These are phyloP conservation scores for Chenopodium quinoa DNA, from an alignment of 148 eudicot species.

Conservation along the genomic window DNA sequence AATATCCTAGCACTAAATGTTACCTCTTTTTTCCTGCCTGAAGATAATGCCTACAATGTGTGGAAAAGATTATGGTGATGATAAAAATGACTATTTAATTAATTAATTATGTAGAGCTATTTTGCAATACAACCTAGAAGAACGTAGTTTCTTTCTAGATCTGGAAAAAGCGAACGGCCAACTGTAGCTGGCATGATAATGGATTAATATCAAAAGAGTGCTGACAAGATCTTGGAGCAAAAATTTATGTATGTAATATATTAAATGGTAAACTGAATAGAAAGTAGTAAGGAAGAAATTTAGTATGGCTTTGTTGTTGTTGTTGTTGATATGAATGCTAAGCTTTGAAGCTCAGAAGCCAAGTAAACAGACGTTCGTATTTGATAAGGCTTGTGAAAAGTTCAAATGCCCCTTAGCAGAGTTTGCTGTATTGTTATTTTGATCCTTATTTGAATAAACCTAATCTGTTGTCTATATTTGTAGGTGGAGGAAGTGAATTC, in stretches of 20 bases:
- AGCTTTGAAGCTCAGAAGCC: not conserved
- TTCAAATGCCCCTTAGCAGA: not conserved
- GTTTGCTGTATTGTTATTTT: not conserved
- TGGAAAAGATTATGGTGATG: not conserved
- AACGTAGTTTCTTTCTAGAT: too few species aligned
- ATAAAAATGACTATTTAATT: not conserved
- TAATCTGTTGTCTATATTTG: conserved; percentile 10
- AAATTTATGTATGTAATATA: too few species aligned
- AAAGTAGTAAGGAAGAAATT: not conserved
- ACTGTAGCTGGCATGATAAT: not conserved
- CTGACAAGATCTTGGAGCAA: not conserved
- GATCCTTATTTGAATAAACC: not conserved
- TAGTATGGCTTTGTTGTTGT: too few species aligned
- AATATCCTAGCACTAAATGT: not conserved
- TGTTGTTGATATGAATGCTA: not conserved
- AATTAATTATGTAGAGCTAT: too few species aligned
- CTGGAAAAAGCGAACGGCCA: not conserved
- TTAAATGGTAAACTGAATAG: not conserved
- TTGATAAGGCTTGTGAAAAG: not conserved
- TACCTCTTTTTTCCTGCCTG: not conserved
- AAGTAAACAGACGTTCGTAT: not conserved
- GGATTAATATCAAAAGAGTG: not conserved
- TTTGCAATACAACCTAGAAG: not conserved
- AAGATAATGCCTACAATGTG: not conserved
- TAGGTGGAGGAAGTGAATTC: conserved; percentile 81